Conservation (phyloP, 139 green algal species). For the Coelastrella sp. region DNA sequence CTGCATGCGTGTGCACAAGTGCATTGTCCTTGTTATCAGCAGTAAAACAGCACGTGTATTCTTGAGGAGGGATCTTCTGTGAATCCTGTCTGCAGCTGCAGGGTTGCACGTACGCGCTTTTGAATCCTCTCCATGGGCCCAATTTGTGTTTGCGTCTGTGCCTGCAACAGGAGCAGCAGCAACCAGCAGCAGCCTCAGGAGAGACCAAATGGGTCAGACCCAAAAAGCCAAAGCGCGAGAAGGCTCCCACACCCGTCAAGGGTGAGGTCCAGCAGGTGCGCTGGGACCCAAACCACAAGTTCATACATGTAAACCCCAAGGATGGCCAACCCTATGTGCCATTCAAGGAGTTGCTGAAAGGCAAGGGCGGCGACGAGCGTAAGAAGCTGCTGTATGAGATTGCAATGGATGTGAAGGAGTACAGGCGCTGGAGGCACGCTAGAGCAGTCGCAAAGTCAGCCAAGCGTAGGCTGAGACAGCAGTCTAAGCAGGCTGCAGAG, state of each 20-base stretch:
- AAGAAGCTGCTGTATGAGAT: constrained; percentile 51
- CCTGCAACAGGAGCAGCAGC: not conserved
- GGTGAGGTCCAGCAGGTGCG: not conserved
- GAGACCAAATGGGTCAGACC: not conserved
- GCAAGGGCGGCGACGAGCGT: constrained; percentile 30
- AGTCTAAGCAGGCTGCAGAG: no score
- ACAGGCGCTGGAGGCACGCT: not conserved
- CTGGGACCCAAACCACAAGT: constrained; percentile 39
- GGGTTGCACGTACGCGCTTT: no score
- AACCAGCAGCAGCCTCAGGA: not conserved
- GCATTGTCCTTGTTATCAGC: no score
- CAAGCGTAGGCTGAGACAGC: not conserved
- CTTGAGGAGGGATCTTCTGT: no score
- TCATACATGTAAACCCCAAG: constrained; percentile 1
- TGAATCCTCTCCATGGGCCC: no score
- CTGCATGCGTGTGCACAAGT: no score
- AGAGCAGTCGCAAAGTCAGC: not conserved
- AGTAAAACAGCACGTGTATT: no score
- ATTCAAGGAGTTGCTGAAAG: constrained; percentile 38
- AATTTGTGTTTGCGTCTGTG: no score
- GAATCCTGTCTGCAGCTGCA: no score
- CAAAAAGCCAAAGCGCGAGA: not conserved
- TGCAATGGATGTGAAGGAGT: constrained; percentile 33
- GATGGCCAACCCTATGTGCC: constrained; percentile 34
- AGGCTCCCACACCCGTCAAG: not conserved